Evolutionary conservation across 225 moss, liverwort and hornwort genomes (phyloP).

Genomic region (Bryoerythrophyllum caledonicum): DNA sequence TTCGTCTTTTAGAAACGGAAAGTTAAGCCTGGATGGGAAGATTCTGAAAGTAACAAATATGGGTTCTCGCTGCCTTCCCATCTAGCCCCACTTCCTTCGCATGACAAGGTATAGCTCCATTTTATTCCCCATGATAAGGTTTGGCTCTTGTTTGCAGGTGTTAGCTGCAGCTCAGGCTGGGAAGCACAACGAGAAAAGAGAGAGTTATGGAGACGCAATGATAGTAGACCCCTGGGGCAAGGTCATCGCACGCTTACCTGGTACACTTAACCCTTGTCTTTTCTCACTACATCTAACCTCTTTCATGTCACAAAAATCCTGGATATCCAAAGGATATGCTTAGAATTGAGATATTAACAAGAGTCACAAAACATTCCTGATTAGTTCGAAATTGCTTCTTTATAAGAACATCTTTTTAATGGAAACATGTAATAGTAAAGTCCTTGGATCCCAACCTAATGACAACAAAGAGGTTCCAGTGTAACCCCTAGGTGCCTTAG

Average conservation of each 20-base stretch:
- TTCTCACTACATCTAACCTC: neutral
- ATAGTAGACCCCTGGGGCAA: constrained; percentile 97
- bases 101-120: neutral
- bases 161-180: constrained; percentile 97
- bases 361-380: no score
- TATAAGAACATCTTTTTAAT: no score
- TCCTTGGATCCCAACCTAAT: no score
- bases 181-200: constrained; percentile 85
- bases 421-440: no score
- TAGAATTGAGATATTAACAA: no score
- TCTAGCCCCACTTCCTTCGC: neutral
- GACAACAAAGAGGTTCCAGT: no score
- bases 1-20: neutral
- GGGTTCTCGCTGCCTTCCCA: neutral
- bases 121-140: neutral
- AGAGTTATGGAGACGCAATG: constrained; percentile 91
- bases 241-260: constrained; percentile 80
- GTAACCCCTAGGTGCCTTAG: no score
- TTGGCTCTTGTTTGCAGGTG: constrained; percentile 47
- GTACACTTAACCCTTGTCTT: constrained; percentile 24
- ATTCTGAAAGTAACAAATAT: neutral
- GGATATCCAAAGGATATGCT: no score
- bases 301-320: neutral
- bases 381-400: no score
- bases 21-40: neutral